A percentile compares a stretch with the other conserved stretches of the same genome.
phyloP scores from a whole-genome alignment of 1,284 basidiomycete species.

The Naganishia cerealis region DNA sequence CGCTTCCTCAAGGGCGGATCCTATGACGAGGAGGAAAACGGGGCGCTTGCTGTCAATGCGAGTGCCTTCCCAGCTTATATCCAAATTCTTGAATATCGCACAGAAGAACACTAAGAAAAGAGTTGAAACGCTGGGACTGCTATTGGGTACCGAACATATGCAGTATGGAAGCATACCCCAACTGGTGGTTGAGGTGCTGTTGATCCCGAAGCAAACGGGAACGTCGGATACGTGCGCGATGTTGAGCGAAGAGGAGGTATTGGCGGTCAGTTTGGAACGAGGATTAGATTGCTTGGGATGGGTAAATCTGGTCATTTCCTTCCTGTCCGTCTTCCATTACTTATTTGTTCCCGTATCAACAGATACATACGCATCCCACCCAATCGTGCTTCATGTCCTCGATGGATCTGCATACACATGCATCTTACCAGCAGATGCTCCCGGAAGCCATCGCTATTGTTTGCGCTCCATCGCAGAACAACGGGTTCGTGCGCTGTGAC shows the following conservation, averaged over 20 bases:
- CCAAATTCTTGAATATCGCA: conserved; percentile 67
- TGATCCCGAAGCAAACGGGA: conserved; percentile 78
- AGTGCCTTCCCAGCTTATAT: conserved; percentile 28
- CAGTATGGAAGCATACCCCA: conserved; percentile 15
- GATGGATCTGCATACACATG: conserved; percentile 67
- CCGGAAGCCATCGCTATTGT: conserved; percentile 88
- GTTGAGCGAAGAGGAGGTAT: conserved; percentile 77
- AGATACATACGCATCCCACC: conserved; percentile 90
- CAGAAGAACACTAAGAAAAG: conserved; percentile 63
- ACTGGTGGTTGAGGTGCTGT: conserved; percentile 66
- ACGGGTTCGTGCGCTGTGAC: conserved; percentile 61
- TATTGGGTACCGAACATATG: conserved; percentile 60
- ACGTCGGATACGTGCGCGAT: conserved; percentile 84
- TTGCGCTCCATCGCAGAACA: conserved; percentile 74
- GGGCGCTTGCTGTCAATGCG: conserved; percentile 17
- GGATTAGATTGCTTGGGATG: conserved; percentile 81
- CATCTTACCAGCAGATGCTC: conserved; percentile 79
- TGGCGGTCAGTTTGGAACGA: conserved; percentile 74
- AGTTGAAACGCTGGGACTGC: conserved; percentile 66
- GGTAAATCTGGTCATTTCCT: conserved; percentile 59
- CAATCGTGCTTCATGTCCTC: conserved; percentile 65
- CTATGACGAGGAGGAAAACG: conserved; percentile 8
- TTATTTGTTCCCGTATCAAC: conserved; percentile 1
- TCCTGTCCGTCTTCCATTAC: neutral
- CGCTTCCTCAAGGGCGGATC: neutral